Conservation (phyloP, 176 grass and related monocot genomes). For the Hsuehochloa calcarea region DNA sequence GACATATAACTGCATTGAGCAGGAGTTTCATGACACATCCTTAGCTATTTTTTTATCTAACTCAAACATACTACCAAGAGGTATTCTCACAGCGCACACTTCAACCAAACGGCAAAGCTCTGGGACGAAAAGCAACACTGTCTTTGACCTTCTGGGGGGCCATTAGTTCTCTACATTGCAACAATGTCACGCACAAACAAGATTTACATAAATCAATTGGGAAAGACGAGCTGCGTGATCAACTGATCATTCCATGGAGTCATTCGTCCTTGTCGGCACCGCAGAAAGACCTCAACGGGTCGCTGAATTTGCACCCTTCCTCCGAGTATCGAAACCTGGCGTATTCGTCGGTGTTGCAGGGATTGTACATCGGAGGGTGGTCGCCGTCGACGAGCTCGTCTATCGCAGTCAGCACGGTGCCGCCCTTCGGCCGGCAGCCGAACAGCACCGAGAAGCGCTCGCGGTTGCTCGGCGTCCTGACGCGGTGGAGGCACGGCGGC, state of each 20-base stretch:
- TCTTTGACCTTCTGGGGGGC: no score
- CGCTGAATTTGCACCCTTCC: background rate
- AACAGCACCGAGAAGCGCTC: constrained; percentile 30
- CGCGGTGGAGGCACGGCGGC: constrained; percentile 33
- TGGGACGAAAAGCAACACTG: no score
- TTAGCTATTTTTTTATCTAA: no score
- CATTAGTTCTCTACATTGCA: no score
- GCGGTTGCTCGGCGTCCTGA: constrained; percentile 35
- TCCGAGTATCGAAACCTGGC: background rate
- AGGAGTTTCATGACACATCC: no score
- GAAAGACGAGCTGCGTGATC: no score
- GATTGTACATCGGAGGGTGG: constrained; percentile 20
- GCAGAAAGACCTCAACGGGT: constrained; percentile 27
- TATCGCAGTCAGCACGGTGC: background rate
- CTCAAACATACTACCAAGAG: no score
- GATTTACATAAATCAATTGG: no score
- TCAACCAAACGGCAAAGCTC: no score
- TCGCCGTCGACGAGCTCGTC: constrained; percentile 25
- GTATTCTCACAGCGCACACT: no score
- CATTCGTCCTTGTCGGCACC: background rate
- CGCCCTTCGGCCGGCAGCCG: background rate
- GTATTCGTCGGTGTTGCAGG: constrained; percentile 20
- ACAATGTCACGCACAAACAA: no score
- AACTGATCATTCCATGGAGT: background rate
- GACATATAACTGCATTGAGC: no score